These are phyloP conservation scores for Pichia sp. DNA, from an alignment of 1,139 yeast genomes.

Conservation along the genomic window DNA sequence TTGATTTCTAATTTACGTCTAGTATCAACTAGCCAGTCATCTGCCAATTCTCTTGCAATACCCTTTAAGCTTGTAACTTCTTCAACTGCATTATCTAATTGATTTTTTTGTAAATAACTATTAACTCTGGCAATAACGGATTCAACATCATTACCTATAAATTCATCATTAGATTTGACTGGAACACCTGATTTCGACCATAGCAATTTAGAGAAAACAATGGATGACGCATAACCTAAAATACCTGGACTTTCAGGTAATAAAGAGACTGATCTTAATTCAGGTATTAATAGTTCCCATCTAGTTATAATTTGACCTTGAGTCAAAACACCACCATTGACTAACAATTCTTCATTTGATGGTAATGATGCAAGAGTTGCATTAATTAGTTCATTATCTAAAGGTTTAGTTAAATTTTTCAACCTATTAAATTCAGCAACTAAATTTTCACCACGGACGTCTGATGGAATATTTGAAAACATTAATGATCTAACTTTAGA, in stretches of 20 bases:
- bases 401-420: slow-evolving; percentile 25
- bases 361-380: slow-evolving; percentile 34
- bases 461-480: slow-evolving; percentile 29
- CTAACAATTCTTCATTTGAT: slow-evolving; percentile 35
- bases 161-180: slow-evolving; percentile 30
- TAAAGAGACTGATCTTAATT: slow-evolving; percentile 75
- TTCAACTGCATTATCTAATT: slow-evolving; percentile 83
- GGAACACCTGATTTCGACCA: slow-evolving; percentile 60
- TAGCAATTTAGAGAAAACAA: slow-evolving; percentile 67
- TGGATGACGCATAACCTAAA: slow-evolving; percentile 81
- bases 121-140: slow-evolving; percentile 83
- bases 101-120: slow-evolving; percentile 65
- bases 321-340: slow-evolving; percentile 40
- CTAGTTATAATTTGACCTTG: slow-evolving; percentile 63
- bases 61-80: slow-evolving; percentile 89
- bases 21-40: slow-evolving; percentile 86
- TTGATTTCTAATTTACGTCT: slow-evolving; percentile 86
- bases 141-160: slow-evolving; percentile 78
- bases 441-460: slow-evolving; percentile 26
- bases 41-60: slow-evolving; percentile 85
- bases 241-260: slow-evolving; percentile 91
- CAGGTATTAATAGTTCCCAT: slow-evolving; percentile 75
- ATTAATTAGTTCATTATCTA: slow-evolving; percentile 26
- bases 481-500: slow-evolving; percentile 47
- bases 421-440: slow-evolving; percentile 29